phyloP scores from a whole-genome alignment of 2,329 filamentous ascomycete species.

The Cytospora piceicola region DNA sequence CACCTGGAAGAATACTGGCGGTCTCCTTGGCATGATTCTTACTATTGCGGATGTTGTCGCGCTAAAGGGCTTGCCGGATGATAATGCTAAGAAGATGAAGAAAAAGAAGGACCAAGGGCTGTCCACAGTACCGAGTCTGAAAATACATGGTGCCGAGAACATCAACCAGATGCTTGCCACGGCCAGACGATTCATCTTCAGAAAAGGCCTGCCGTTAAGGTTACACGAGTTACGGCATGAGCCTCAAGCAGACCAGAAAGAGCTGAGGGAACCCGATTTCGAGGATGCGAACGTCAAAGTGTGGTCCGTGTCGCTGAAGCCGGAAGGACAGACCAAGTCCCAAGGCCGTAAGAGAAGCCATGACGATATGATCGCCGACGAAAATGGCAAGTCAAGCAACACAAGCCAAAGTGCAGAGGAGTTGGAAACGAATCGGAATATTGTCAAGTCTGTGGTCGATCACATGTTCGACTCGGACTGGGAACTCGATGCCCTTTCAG shows the following conservation, averaged over 20 bases:
- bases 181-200: constrained; percentile 81
- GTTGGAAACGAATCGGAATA: constrained; percentile 48
- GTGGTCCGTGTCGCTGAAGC: constrained; percentile 72
- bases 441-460: constrained; percentile 66
- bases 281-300: constrained; percentile 77
- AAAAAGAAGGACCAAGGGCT: constrained; percentile 46
- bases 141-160: constrained; percentile 81
- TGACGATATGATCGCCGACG: constrained; percentile 44
- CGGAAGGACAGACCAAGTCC: constrained; percentile 34
- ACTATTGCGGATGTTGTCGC: constrained; percentile 74
- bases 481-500: constrained; percentile 70
- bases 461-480: constrained; percentile 81
- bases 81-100: constrained; percentile 48
- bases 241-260: constrained; percentile 43
- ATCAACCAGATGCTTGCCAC: constrained; percentile 81
- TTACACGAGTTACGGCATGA: constrained; percentile 67
- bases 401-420: constrained; percentile 30
- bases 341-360: constrained; percentile 43
- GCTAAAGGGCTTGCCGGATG: constrained; percentile 38
- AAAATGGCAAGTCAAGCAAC: constrained; percentile 39
- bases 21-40: constrained; percentile 82
- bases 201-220: constrained; percentile 76
- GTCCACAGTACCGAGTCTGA: constrained; percentile 47
- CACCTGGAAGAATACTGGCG: constrained; percentile 77
- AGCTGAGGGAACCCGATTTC: constrained; percentile 70